Conservation (phyloP, 225 moss, liverwort and hornwort genomes). For the Ulota crispa region DNA sequence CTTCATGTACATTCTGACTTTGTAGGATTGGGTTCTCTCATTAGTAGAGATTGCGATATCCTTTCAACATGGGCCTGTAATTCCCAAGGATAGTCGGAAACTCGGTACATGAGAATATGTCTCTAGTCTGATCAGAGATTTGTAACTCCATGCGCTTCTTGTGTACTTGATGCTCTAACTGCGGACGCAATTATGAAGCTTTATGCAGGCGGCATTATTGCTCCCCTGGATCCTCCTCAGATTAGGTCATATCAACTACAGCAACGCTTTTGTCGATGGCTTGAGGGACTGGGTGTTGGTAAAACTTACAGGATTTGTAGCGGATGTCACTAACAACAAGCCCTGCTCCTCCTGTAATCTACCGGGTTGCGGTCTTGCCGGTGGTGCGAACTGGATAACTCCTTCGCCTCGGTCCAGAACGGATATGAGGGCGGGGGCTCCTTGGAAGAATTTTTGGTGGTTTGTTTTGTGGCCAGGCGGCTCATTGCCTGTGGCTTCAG, state of each 20-base stretch:
- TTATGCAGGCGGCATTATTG: not conserved
- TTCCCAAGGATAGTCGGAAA: not conserved
- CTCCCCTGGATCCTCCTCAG: not conserved
- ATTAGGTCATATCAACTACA: not conserved
- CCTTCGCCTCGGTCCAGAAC: constrained; percentile 57
- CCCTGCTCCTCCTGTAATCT: constrained; percentile 36
- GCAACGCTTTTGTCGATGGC: not conserved
- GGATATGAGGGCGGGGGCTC: constrained; percentile 37
- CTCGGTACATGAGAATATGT: not conserved
- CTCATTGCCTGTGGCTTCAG: constrained; percentile 22
- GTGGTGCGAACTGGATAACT: constrained; percentile 39
- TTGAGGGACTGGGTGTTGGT: not conserved
- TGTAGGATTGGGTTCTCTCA: not conserved
- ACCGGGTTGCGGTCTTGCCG: constrained; percentile 34
- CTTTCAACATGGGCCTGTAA: not conserved
- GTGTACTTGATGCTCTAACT: not conserved
- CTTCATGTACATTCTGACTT: not conserved
- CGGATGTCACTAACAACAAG: constrained; percentile 22
- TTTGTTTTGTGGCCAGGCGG: constrained; percentile 6
- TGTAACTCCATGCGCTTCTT: constrained; percentile 9
- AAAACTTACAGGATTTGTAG: not conserved
- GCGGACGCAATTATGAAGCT: not conserved
- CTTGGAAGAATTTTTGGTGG: constrained; percentile 10
- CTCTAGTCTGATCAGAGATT: constrained; percentile 3
- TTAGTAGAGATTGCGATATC: not conserved